Evolutionary conservation across 2,329 filamentous ascomycete species (phyloP).

Genomic region (Fusarium proliferatum): DNA sequence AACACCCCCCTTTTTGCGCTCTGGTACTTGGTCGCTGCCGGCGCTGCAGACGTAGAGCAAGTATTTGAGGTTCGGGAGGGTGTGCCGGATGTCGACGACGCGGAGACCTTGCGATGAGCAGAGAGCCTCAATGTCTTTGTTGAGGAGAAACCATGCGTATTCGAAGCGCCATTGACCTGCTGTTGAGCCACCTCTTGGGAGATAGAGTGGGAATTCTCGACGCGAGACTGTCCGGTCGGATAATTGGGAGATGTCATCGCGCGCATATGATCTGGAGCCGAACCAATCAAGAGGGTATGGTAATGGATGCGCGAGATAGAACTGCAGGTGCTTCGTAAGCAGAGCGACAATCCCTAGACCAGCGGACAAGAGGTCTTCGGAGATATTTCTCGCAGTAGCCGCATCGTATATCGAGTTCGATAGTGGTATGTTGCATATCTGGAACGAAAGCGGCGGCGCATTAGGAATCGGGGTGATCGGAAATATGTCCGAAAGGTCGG

Average conservation of each 20-base stretch:
- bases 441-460: slow-evolving; percentile 77
- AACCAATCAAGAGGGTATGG: slow-evolving; percentile 82
- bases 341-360: slow-evolving; percentile 85
- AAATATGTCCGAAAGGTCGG: slow-evolving; percentile 83
- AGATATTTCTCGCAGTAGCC: slow-evolving; percentile 55
- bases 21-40: slow-evolving; percentile 72
- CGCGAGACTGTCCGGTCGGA: slow-evolving; percentile 61
- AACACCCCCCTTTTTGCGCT: slow-evolving; percentile 70
- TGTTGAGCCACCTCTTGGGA: slow-evolving; percentile 68
- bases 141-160: slow-evolving; percentile 95
- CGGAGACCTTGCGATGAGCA: slow-evolving; percentile 76
- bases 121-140: slow-evolving; percentile 87
- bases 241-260: slow-evolving; percentile 76
- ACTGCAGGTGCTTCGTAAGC: slow-evolving; percentile 79
- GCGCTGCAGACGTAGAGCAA: slow-evolving; percentile 89
- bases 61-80: slow-evolving; percentile 93
- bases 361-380: slow-evolving; percentile 80
- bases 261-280: slow-evolving; percentile 79
- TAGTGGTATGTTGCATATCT: slow-evolving; percentile 80
- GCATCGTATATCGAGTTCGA: slow-evolving; percentile 83
- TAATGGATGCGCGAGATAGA: slow-evolving; percentile 81
- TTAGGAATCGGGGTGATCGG: slow-evolving; percentile 75
- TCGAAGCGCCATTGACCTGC: slow-evolving; percentile 90
- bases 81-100: slow-evolving; percentile 90
- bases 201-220: slow-evolving; percentile 83